Conservation (phyloP, 2,329 filamentous ascomycete species). For the Xylariales sp. region DNA sequence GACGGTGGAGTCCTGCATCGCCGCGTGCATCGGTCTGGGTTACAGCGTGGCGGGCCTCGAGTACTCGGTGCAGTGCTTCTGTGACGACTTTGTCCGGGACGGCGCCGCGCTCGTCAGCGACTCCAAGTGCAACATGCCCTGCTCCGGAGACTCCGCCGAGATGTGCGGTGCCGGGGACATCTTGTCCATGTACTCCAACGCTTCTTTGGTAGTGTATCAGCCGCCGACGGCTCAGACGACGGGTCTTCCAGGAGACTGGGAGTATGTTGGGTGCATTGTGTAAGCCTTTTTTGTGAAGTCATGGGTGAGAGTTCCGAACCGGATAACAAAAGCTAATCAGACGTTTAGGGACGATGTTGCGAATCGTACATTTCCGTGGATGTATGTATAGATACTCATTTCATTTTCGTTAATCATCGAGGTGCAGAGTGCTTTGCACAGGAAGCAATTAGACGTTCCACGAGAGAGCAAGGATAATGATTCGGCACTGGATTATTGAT, state of each 20-base stretch:
- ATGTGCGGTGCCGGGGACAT: conserved; percentile 18
- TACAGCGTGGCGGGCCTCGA: conserved; percentile 28
- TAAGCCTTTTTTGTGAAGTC: too few relatives aligned
- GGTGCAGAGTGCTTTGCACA: too few relatives aligned
- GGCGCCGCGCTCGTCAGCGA: conserved; percentile 13
- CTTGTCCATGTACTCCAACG: conserved; percentile 17
- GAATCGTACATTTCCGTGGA: conserved; percentile 28
- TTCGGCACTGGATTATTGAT: too few relatives aligned
- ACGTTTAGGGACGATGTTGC: conserved; percentile 16
- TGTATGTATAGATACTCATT: too few relatives aligned
- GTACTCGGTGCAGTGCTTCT: conserved; percentile 27
- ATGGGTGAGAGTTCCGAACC: too few relatives aligned
- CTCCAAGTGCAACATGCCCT: conserved; percentile 18
- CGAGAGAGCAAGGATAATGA: too few relatives aligned
- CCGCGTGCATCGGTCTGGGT: conserved; percentile 13
- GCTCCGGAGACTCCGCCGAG: conserved; percentile 15
- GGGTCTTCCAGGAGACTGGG: conserved; percentile 10
- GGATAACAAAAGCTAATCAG: too few relatives aligned
- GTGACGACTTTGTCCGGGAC: conserved; percentile 16
- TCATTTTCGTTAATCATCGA: too few relatives aligned
- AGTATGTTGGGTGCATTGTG: conserved; percentile 17
- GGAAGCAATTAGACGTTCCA: too few relatives aligned
- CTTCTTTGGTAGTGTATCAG: conserved; percentile 12
- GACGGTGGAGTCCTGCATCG: conserved; percentile 17
- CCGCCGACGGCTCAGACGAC: conserved; percentile 13